phyloP scores from a whole-genome alignment of 495 filamentous ascomycete species.

The Talaromyces trachyspermus region DNA sequence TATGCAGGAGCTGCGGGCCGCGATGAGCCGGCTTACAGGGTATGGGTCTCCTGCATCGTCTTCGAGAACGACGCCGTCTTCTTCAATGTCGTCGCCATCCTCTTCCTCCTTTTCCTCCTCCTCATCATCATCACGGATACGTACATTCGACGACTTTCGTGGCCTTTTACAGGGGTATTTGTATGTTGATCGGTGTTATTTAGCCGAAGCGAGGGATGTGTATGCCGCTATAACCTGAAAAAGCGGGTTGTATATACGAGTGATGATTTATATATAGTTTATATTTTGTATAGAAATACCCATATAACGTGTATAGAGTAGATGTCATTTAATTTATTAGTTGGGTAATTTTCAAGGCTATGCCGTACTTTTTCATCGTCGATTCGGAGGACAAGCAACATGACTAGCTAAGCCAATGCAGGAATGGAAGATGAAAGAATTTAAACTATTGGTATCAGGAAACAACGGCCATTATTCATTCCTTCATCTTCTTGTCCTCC shows the following conservation, averaged over 20 bases:
- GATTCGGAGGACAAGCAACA: too few species aligned
- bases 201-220: conserved; percentile 28
- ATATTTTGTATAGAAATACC: neutral
- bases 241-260: neutral
- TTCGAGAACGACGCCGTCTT: too few species aligned
- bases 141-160: conserved; percentile 21
- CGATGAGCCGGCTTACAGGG: too few species aligned
- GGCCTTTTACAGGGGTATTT: conserved; percentile 31
- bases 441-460: neutral
- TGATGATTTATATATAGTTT: neutral
- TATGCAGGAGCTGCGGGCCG: too few species aligned
- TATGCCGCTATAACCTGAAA: conserved; percentile 12
- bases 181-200: conserved; percentile 35
- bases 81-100: conserved; percentile 28
- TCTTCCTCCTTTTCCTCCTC: conserved; percentile 20
- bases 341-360: neutral
- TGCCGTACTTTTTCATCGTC: too few species aligned
- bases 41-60: too few species aligned
- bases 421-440: too few species aligned
- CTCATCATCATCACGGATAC: neutral
- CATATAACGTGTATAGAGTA: too few species aligned
- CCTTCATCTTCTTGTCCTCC: neutral
- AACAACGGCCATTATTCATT: neutral
- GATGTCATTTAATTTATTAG: too few species aligned
- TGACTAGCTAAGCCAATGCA: too few species aligned